Percentiles rank a stretch among this genome's conserved stretches.
These are phyloP conservation scores for Udeniomyces megalosporus DNA, from an alignment of 768 basidiomycete genomes.

Conservation along the genomic window DNA sequence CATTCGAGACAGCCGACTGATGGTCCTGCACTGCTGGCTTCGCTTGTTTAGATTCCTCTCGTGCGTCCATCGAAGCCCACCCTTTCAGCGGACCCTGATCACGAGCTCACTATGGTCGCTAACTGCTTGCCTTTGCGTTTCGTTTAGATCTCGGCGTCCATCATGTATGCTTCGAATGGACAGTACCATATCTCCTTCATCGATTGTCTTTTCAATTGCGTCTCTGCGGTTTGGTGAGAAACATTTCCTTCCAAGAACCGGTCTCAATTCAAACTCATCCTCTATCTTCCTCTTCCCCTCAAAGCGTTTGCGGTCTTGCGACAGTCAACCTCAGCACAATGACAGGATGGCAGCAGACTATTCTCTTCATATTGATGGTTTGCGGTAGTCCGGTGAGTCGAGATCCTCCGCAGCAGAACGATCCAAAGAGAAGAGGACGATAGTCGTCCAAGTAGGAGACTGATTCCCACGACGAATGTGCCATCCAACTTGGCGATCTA, in stretches of 20 bases:
- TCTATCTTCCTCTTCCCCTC: neutral
- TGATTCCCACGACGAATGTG: neutral
- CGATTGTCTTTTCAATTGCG: slow-evolving; percentile 35
- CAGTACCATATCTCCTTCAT: slow-evolving; percentile 27
- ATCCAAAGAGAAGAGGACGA: too few relatives aligned
- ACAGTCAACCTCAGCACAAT: slow-evolving; percentile 29
- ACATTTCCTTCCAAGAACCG: neutral
- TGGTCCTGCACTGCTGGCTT: neutral
- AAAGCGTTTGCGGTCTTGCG: slow-evolving; percentile 38
- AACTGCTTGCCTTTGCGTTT: neutral
- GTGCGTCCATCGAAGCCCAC: neutral
- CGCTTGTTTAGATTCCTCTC: neutral
- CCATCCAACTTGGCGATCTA: slow-evolving; percentile 29
- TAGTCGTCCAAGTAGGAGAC: neutral
- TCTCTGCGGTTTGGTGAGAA: slow-evolving; percentile 51
- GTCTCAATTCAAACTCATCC: neutral
- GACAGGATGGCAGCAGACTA: slow-evolving; percentile 27
- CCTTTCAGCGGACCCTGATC: neutral
- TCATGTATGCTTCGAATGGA: slow-evolving; percentile 14
- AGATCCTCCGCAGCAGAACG: too few relatives aligned
- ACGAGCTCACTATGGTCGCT: neutral
- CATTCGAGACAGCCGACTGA: neutral
- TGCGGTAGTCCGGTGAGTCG: slow-evolving; percentile 22
- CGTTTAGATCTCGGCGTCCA: neutral
- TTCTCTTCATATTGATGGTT: slow-evolving; percentile 52